Evolutionary conservation across 441 rosid genomes (phyloP).

Genomic region (Breynia disticha): DNA sequence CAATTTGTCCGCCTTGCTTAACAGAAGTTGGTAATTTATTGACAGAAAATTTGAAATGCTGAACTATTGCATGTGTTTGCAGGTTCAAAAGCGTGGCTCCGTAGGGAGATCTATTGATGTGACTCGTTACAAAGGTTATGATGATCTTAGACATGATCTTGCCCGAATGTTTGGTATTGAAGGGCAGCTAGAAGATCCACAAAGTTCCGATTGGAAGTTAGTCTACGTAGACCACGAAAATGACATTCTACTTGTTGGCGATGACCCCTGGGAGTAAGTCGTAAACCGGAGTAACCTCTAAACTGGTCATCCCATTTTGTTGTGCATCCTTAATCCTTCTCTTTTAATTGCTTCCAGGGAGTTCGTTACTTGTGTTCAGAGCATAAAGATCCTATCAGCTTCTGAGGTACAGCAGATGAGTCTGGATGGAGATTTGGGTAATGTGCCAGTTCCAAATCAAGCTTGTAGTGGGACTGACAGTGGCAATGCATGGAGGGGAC

Average conservation of each 20-base stretch:
- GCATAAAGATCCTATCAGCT: slow-evolving; percentile 88
- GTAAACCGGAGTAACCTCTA: neutral
- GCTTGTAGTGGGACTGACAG: slow-evolving; percentile 82
- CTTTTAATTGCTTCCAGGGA: slow-evolving; percentile 44
- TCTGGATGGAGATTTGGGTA: slow-evolving; percentile 77
- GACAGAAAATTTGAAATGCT: too few species aligned
- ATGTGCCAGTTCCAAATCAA: slow-evolving; percentile 55
- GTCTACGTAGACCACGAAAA: slow-evolving; percentile 91
- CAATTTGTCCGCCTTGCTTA: too few species aligned
- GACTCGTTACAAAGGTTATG: slow-evolving; percentile 74
- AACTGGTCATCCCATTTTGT: neutral
- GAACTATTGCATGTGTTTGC: slow-evolving; percentile 3
- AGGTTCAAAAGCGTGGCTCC: slow-evolving; percentile 98
- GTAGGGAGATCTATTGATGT: slow-evolving; percentile 94
- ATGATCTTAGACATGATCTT: slow-evolving; percentile 75
- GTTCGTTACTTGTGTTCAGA: slow-evolving; percentile 81
- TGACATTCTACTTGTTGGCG: slow-evolving; percentile 87
- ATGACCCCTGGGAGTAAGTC: slow-evolving; percentile 99
- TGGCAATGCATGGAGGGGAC: slow-evolving; percentile 84
- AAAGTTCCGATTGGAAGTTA: slow-evolving; percentile 86
- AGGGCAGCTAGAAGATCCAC: slow-evolving; percentile 88
- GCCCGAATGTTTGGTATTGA: slow-evolving; percentile 97
- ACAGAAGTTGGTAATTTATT: too few species aligned
- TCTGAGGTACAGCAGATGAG: slow-evolving; percentile 97
- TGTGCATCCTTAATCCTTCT: neutral